Evolutionary conservation across 73 alveolate species (phyloP), one percentile per base, ranked within the genome.

Genomic region (Urostyla sp.): DNA sequence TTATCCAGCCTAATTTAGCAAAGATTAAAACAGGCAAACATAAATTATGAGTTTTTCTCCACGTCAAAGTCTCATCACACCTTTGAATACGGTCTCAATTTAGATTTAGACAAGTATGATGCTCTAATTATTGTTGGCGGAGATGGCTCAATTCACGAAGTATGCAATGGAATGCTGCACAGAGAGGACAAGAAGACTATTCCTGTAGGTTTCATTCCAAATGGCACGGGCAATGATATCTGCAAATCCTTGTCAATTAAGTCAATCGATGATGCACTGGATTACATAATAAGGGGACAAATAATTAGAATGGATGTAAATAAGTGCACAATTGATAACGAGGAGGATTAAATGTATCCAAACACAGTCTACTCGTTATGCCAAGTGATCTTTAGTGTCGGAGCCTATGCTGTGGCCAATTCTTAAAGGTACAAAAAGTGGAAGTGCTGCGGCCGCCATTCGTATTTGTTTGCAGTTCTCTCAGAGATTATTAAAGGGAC

Each of bases 141-240:
- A 0, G 85, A 73, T 51, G 85, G 85, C 23, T 52, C 85, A 30
- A 1, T 52, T 15, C 75, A 52, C 26, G 85, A 49, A 46, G 61
- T 52, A 30, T 24, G 50, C n/a, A 53, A 73, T 34, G 85, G 75
- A 4, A 73, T 73, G 85, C 57, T 73, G 31, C 50, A 31, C 40
- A 24, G 85, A 20, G 45, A 73, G 53, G 85, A 73, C 40, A 53
- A 53, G 34, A 28, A 21, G 58, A 53, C 34, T 21, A 15, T 73
- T 27, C 85, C 85, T 7, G 6, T 73, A 6, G 60, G 32, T 21
- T 4, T 73, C 30, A 27, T 73, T 7, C 73, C 75, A 8, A 53
- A 35, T 40, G 85, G 85, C 15, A 73, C 85, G 37, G 75, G 85
- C 31, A 73, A 73, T 32, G 85, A 73, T 32, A 32, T 51, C 27